phyloP scores from a whole-genome alignment of 805 yeast genomes.

The Yarrowia yakushimensis region DNA sequence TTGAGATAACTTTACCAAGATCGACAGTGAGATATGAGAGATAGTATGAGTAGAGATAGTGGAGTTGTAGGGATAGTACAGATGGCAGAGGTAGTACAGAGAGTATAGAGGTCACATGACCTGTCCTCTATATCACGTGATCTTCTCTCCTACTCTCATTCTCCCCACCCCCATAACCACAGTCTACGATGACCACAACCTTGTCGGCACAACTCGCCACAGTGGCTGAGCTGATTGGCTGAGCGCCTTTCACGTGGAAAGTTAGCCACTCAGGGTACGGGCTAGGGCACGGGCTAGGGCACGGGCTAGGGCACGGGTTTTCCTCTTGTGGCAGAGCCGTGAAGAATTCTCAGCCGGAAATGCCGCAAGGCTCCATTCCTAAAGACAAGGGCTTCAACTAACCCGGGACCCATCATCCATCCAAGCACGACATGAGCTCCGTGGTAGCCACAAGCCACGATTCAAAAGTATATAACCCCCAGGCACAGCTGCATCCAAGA shows the following conservation, averaged over 20 bases:
- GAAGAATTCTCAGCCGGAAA: background rate
- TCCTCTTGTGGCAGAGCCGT: background rate
- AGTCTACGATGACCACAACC: no score
- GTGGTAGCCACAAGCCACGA: background rate
- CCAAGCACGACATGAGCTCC: background rate
- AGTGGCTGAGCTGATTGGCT: background rate
- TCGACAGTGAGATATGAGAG: no score
- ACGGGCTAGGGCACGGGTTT: no score
- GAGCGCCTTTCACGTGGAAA: background rate
- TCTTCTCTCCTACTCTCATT: background rate
- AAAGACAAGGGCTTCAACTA: background rate
- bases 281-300: no score
- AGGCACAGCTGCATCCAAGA: background rate
- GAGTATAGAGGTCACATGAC: no score
- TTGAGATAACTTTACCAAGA: no score
- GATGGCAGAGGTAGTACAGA: no score
- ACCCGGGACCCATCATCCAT: background rate
- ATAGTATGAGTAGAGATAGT: no score
- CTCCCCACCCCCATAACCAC: background rate
- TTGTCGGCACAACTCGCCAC: background rate
- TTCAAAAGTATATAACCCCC: conserved; percentile 8
- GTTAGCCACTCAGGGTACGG: conserved; percentile 11
- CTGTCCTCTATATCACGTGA: no score
- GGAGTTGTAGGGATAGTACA: no score
- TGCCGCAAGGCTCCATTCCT: background rate